Percentiles rank a stretch among this genome's conserved stretches.
Conservation (phyloP, 805 yeast species). For the Saccharomycopsis microspora region DNA sequence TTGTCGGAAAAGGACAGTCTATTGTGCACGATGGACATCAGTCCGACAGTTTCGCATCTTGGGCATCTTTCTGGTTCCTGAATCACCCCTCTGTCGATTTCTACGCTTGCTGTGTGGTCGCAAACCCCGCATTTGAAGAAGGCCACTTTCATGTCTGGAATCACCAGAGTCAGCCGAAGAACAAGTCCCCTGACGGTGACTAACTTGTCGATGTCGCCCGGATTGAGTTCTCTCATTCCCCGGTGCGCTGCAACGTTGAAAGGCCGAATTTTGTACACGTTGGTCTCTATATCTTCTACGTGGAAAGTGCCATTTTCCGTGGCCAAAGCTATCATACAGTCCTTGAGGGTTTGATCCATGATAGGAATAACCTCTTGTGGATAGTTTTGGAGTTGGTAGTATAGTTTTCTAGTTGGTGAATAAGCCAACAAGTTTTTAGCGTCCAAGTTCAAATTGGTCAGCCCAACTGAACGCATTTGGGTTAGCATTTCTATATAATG, state of each 20-base stretch:
- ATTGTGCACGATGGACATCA: constrained; percentile 87
- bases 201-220: constrained; percentile 87
- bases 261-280: constrained; percentile 81
- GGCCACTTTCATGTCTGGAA: constrained; percentile 97
- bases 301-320: constrained; percentile 44
- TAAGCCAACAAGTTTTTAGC: constrained; percentile 68
- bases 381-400: constrained; percentile 77
- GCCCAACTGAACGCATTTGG: constrained; percentile 66
- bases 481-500: constrained; percentile 66
- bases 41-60: constrained; percentile 76
- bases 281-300: constrained; percentile 63
- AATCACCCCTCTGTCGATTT: constrained; percentile 88
- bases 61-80: constrained; percentile 92
- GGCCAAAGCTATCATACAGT: constrained; percentile 68
- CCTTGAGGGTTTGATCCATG: constrained; percentile 93
- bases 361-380: constrained; percentile 97
- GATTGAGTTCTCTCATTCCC: constrained; percentile 90
- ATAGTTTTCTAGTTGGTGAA: constrained; percentile 65
- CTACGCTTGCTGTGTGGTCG: constrained; percentile 84
- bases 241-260: constrained; percentile 59
- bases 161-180: constrained; percentile 76
- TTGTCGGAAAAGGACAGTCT: constrained; percentile 90
- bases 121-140: constrained; percentile 93
- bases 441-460: constrained; percentile 77
- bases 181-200: constrained; percentile 88